Percentiles rank a stretch among this genome's conserved stretches.
Conservation (phyloP, 2,329 filamentous ascomycete species). For the Alternaria consortialis region DNA sequence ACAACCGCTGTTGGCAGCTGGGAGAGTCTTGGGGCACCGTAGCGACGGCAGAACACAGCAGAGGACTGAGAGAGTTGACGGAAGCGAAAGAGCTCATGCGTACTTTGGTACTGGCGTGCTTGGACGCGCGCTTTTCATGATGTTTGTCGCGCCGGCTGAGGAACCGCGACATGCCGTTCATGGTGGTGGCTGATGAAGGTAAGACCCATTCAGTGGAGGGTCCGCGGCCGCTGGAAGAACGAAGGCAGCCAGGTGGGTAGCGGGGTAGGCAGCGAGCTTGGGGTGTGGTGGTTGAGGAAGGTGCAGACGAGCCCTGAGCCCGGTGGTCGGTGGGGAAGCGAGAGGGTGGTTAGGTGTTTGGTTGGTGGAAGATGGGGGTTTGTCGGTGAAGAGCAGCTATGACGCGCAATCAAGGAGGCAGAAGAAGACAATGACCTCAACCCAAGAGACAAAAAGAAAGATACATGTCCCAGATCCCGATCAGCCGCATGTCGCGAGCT, state of each 20-base stretch:
- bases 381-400: slow-evolving; percentile 7
- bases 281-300: slow-evolving; percentile 13
- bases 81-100: slow-evolving; percentile 28
- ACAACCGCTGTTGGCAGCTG: slow-evolving; percentile 18
- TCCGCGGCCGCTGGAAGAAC: slow-evolving; percentile 10
- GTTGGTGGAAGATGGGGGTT: background rate
- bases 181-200: slow-evolving; percentile 37
- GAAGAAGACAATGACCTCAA: slow-evolving; percentile 6
- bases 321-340: slow-evolving; percentile 13
- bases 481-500: slow-evolving; percentile 13
- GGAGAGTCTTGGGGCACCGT: slow-evolving; percentile 10
- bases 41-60: slow-evolving; percentile 22
- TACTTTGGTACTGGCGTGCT: slow-evolving; percentile 47
- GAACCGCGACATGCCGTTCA: slow-evolving; percentile 69
- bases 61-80: slow-evolving; percentile 22
- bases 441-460: slow-evolving; percentile 3
- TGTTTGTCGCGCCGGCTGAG: slow-evolving; percentile 73
- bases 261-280: slow-evolving; percentile 25
- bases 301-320: slow-evolving; percentile 18
- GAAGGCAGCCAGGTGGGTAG: slow-evolving; percentile 6
- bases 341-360: background rate
- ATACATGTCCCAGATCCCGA: background rate
- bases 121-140: slow-evolving; percentile 49
- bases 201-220: slow-evolving; percentile 31
- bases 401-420: background rate